Base-by-base conservation (phyloP, 129 eudicot species). In the Sambucus nigra region DNA sequence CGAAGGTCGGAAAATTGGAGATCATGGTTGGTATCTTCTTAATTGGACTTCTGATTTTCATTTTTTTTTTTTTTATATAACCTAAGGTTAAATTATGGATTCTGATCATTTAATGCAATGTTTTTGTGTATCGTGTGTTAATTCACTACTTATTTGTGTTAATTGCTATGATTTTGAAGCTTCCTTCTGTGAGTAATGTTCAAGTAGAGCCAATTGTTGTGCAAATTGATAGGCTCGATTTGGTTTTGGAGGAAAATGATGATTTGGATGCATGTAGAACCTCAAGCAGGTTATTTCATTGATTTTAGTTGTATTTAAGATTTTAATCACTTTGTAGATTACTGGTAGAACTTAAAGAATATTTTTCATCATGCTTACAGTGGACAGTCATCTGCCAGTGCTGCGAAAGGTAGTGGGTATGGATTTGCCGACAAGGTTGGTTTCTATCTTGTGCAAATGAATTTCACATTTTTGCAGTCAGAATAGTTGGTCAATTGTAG, bases 371-470 rank as follows among this genome's bases (percentile, higher is more conserved):
- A 35, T 57, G 56, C 51, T 63, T 66, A 32, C 63, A 85, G 99
- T 68, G 41, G 87, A 18, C 76, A 65, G 46, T 52, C 82, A 18
- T 67, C 95, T 40, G 54, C 77, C 21, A 77, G 82, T 74, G 57
- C 89, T 14, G 82, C 75, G 16, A 89, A 76, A 69, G 77, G 88
- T 25, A 79, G 75, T 54, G 95, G 99, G 20, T 86, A 86, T 55
- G 99, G 99, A 68, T 86, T 76, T 61, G 91, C 99, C n/a, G 99
- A 91, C 64, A 91, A 91, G 99, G 95, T 91, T 61, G 59, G 69
- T 49, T 54, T 59, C 40, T 71, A 18, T 64, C 54, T 14, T 44
- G 24, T 56, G 31, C 42, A 8, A 14, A 29, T 42, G 49, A 7
- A 46, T 53, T 60, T 9, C 20, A 19, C 25, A 42, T 16, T 33